Conservation (phyloP, 2,329 filamentous ascomycete genomes). For the Davidsoniella virescens region DNA sequence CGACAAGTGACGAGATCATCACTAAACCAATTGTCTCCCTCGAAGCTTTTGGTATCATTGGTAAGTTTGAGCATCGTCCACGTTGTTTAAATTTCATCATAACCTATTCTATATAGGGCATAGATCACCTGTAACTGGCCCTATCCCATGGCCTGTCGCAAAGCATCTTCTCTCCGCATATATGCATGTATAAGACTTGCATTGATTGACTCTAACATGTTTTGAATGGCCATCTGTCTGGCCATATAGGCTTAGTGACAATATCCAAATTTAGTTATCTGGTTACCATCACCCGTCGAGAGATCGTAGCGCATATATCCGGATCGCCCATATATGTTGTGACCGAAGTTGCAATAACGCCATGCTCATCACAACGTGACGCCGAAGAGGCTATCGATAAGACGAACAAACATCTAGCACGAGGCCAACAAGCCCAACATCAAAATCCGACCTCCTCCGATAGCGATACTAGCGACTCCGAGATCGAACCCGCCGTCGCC, state of each 20-base stretch:
- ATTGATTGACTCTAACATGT: neutral
- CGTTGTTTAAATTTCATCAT: no score
- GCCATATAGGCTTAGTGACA: constrained; percentile 57
- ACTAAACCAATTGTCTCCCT: constrained; percentile 33
- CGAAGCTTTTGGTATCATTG: constrained; percentile 44
- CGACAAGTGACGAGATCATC: constrained; percentile 21
- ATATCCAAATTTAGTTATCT: constrained; percentile 71
- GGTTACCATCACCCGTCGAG: constrained; percentile 68
- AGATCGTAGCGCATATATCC: constrained; percentile 76
- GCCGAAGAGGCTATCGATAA: constrained; percentile 55
- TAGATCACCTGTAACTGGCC: no score
- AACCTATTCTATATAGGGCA: no score
- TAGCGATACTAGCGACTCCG: constrained; percentile 13
- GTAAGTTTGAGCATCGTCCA: constrained; percentile 22
- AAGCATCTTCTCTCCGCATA: neutral
- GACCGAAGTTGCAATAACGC: constrained; percentile 81
- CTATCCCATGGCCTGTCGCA: no score
- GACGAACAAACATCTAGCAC: constrained; percentile 27
- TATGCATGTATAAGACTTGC: neutral
- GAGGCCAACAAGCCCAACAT: constrained; percentile 5
- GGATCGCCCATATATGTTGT: constrained; percentile 74
- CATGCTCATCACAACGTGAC: constrained; percentile 59
- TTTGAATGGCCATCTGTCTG: neutral
- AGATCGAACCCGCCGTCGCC: constrained; percentile 29
- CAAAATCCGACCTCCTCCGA: neutral